Percentiles rank a stretch among this genome's conserved stretches.
Evolutionary conservation across 1,139 yeast genomes (phyloP).

Genomic region (Protomyces macrosporus): DNA sequence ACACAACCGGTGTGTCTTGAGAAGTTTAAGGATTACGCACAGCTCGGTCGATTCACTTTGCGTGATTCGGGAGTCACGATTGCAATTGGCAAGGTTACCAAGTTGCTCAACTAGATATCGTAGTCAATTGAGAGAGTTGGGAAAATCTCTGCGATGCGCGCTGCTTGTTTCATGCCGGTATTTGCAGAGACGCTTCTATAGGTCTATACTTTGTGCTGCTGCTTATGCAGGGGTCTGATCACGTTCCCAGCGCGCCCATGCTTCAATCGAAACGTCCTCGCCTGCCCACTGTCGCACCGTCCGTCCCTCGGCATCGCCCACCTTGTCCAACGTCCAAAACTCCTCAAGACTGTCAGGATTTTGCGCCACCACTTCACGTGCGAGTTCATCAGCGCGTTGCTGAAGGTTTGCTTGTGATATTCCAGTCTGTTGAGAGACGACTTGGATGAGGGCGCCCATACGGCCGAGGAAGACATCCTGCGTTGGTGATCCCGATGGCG

Average conservation of each 20-base stretch:
- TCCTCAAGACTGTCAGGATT: slow-evolving; percentile 26
- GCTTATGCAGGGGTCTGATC: background rate
- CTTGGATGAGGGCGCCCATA: slow-evolving; percentile 13
- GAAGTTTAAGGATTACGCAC: slow-evolving; percentile 85
- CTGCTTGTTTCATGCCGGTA: background rate
- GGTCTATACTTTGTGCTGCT: background rate
- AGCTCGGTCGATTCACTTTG: slow-evolving; percentile 93
- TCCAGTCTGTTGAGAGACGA: background rate
- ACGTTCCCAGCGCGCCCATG: slow-evolving; percentile 17
- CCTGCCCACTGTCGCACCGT: slow-evolving; percentile 25
- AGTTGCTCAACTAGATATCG: slow-evolving; percentile 35
- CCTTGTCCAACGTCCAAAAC: slow-evolving; percentile 16
- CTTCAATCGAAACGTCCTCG: slow-evolving; percentile 4
- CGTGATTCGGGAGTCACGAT: slow-evolving; percentile 98
- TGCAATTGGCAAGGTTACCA: slow-evolving; percentile 89
- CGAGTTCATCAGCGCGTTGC: slow-evolving; percentile 13
- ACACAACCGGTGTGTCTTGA: slow-evolving; percentile 76
- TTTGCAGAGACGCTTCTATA: no score
- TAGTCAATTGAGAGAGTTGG: background rate
- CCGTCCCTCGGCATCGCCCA: slow-evolving; percentile 14
- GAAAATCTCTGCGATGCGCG: background rate
- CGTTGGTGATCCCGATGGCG: background rate
- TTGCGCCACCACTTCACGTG: slow-evolving; percentile 27
- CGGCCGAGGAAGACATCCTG: slow-evolving; percentile 7
- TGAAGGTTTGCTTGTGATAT: background rate